A percentile compares a stretch with the other conserved stretches of the same genome.
Conservation (phyloP, 2,329 filamentous ascomycete genomes). For the Talaromyces sp. region DNA sequence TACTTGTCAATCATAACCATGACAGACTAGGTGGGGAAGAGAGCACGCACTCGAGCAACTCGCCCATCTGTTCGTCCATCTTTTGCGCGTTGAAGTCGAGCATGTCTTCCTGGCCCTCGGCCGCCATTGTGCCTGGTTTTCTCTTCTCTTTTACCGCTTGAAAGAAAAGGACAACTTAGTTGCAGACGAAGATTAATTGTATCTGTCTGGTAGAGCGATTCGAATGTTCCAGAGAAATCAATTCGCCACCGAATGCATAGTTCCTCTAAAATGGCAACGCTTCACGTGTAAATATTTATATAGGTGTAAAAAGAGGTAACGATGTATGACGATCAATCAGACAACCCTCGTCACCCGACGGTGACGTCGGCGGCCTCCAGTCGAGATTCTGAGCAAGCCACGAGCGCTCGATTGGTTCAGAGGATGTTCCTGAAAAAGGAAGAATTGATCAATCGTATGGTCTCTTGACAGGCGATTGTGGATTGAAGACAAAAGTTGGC, state of each 20-base stretch:
- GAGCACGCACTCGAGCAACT: constrained; percentile 26
- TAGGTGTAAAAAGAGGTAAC: neutral
- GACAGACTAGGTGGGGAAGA: neutral
- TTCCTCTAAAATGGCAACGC: neutral
- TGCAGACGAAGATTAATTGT: neutral
- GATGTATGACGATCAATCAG: neutral
- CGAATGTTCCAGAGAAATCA: neutral
- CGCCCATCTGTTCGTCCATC: constrained; percentile 25
- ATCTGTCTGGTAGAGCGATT: neutral
- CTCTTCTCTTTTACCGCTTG: neutral
- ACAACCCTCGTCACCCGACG: neutral
- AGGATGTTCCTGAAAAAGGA: neutral
- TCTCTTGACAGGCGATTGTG: neutral
- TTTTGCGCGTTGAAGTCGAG: constrained; percentile 20
- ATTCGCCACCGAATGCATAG: neutral
- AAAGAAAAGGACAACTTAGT: neutral
- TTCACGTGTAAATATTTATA: neutral
- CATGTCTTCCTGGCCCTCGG: neutral
- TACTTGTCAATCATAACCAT: neutral
- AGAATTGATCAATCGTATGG: neutral
- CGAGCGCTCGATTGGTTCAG: neutral
- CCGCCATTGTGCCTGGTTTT: neutral
- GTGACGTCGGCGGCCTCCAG: neutral
- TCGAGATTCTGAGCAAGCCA: neutral
- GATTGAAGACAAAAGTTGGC: neutral